A percentile compares a stretch with the other conserved stretches of the same genome.
These are phyloP conservation scores for Xylaria scruposa DNA, from an alignment of 495 filamentous ascomycete species.

Conservation along the genomic window DNA sequence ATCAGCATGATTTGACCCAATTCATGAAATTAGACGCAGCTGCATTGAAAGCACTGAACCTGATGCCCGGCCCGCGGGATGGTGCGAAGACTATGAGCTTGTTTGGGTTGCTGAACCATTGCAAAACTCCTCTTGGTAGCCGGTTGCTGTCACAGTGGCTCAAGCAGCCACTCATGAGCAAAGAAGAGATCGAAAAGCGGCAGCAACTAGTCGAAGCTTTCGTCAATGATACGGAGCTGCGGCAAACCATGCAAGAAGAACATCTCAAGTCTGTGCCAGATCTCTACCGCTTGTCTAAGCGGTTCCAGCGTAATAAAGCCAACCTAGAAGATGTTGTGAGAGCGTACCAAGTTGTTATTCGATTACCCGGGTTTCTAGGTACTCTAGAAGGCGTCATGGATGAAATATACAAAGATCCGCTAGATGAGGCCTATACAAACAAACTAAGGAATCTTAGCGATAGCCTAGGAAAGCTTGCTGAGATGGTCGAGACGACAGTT, in stretches of 20 bases:
- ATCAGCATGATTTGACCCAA: constrained; percentile 95
- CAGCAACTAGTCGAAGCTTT: constrained; percentile 97
- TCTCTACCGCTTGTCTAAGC: constrained; percentile 90
- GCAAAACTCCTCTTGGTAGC: constrained; percentile 94
- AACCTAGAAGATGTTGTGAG: constrained; percentile 95
- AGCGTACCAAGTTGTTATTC: constrained; percentile 92
- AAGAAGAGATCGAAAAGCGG: constrained; percentile 85
- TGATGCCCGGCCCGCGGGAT: constrained; percentile 95
- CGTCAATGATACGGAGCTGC: constrained; percentile 87
- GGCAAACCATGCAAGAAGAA: constrained; percentile 98
- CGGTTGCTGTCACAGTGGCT: constrained; percentile 94
- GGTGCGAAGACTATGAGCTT: constrained; percentile 98
- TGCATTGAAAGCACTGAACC: constrained; percentile 89
- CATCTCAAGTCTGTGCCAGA: constrained; percentile 94
- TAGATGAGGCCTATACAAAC: constrained; percentile 86
- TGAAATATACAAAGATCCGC: constrained; percentile 84
- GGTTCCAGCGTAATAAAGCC: constrained; percentile 89
- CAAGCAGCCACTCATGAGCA: constrained; percentile 96
- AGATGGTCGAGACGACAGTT: constrained; percentile 99
- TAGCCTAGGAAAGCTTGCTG: constrained; percentile 83
- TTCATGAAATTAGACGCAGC: constrained; percentile 99
- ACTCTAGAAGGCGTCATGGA: constrained; percentile 95
- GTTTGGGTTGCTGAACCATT: constrained; percentile 94
- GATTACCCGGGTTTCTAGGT: constrained; percentile 85
- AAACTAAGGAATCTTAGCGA: constrained; percentile 79